Evolutionary conservation across 257 asterid genomes (phyloP).

Genomic region (Petrea volubilis): DNA sequence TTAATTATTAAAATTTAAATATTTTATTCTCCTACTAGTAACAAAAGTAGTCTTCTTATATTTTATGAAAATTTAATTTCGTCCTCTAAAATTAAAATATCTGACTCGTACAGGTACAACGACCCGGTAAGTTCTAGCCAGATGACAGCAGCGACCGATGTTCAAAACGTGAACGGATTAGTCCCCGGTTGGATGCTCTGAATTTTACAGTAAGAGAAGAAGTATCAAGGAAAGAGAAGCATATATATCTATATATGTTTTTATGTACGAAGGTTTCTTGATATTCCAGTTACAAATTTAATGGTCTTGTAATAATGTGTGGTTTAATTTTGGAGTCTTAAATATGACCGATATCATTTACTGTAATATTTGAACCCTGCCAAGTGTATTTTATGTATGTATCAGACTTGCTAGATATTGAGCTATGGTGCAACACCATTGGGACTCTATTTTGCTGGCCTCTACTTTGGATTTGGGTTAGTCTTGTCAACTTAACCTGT

Average conservation of each 20-base stretch:
- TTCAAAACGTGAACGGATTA: conserved; percentile 60
- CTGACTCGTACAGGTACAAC: conserved; percentile 59
- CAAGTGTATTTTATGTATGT: conserved; percentile 3
- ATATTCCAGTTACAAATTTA: conserved; percentile 12
- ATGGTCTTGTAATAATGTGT: conserved; percentile 20
- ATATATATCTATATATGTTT: no score
- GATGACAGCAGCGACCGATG: conserved; percentile 63
- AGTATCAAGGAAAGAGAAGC: no score
- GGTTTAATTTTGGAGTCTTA: background rate
- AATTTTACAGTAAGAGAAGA: background rate
- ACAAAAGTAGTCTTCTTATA: background rate
- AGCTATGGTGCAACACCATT: background rate
- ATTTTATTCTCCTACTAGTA: no score
- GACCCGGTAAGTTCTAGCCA: conserved; percentile 68
- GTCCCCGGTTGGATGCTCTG: conserved; percentile 96
- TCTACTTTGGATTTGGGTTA: background rate
- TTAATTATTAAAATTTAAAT: no score
- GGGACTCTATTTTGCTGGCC: background rate
- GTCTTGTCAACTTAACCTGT: no score
- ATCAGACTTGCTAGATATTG: background rate
- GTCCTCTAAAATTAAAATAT: background rate
- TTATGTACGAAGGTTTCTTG: background rate
- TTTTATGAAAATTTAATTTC: background rate
- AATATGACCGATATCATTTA: background rate
- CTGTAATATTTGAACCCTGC: background rate